A percentile compares a stretch with the other conserved stretches of the same genome.
Conservation (phyloP, 148 eudicot species). For the Rhododendron vialii region DNA sequence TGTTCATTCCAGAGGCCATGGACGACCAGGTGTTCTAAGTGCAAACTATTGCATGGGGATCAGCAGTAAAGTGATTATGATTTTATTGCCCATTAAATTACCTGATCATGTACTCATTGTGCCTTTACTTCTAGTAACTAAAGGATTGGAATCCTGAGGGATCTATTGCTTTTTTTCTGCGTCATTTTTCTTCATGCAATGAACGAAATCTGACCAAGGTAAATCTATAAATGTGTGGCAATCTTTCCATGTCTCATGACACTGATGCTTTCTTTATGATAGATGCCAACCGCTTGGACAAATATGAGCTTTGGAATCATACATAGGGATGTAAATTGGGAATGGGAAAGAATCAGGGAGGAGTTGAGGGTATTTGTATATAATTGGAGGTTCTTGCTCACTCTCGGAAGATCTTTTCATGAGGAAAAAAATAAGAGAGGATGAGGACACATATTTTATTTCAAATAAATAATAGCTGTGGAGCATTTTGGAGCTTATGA, state of each 20-base stretch:
- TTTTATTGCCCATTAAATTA: background rate
- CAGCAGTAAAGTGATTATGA: background rate
- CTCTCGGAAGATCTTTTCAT: constrained; percentile 57
- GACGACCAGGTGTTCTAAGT: background rate
- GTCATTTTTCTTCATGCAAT: constrained; percentile 15
- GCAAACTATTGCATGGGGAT: background rate
- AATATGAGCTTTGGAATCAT: constrained; percentile 94
- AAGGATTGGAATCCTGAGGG: constrained; percentile 4
- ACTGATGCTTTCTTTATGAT: constrained; percentile 84
- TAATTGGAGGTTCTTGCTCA: constrained; percentile 64
- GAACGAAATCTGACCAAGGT: constrained; percentile 37
- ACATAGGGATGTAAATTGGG: constrained; percentile 87
- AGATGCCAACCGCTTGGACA: constrained; percentile 98
- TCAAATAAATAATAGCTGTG: constrained; percentile 71
- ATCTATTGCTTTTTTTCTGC: constrained; percentile 9
- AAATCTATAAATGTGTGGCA: constrained; percentile 40
- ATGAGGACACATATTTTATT: constrained; percentile 56
- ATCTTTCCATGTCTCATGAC: constrained; percentile 63
- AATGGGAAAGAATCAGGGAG: constrained; percentile 71
- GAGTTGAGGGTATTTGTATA: constrained; percentile 61
- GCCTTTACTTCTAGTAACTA: background rate
- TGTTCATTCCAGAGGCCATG: background rate
- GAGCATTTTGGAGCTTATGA: constrained; percentile 82
- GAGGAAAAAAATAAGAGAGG: constrained; percentile 61
- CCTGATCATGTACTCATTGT: background rate